These are phyloP conservation scores for Jaltomata sinuosa DNA, from an alignment of 257 asterid genomes.

Conservation along the genomic window DNA sequence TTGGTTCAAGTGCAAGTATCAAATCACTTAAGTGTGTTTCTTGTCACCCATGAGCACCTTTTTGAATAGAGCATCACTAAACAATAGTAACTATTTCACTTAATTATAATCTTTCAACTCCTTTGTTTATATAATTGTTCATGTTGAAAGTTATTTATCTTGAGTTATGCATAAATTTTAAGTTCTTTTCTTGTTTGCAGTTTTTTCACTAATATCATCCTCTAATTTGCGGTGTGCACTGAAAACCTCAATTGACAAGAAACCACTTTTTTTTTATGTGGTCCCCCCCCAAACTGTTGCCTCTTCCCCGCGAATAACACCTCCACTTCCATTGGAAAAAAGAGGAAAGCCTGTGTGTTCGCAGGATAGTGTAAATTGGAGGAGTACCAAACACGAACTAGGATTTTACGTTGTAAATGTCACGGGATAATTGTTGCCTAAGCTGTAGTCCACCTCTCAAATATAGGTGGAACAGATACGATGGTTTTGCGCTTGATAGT, in stretches of 20 bases:
- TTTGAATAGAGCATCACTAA: background rate
- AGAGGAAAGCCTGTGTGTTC: background rate
- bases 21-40: background rate
- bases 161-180: background rate
- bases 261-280: background rate
- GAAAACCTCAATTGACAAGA: background rate
- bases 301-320: background rate
- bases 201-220: background rate
- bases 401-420: background rate
- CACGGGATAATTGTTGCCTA: background rate
- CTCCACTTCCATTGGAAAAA: background rate
- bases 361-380: background rate
- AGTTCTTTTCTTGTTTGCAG: background rate
- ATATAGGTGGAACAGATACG: background rate
- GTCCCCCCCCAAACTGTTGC: background rate
- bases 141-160: background rate
- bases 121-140: background rate
- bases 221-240: background rate
- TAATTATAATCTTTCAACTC: background rate
- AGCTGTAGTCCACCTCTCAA: background rate
- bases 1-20: background rate
- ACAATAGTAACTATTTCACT: background rate
- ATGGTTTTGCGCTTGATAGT: background rate
- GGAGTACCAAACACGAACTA: background rate
- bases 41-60: background rate